Conservation (phyloP, 2,329 filamentous ascomycete species). For the Keithomyces neogunnii region DNA sequence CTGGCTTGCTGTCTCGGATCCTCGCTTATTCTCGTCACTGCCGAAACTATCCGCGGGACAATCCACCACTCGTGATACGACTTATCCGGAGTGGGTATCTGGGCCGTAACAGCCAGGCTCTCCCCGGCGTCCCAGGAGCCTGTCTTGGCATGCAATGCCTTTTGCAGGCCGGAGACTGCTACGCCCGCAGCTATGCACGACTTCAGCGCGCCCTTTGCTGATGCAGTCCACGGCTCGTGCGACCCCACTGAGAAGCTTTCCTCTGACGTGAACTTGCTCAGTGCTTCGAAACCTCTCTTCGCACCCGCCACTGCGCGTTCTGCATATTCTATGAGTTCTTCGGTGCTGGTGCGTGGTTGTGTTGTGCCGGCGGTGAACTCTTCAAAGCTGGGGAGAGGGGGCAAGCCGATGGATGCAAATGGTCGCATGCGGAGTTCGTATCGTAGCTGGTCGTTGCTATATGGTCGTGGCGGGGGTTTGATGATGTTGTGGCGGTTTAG, state of each 20-base stretch:
- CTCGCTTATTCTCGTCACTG: not conserved
- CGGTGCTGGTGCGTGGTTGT: constrained; percentile 29
- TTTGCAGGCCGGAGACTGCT: constrained; percentile 51
- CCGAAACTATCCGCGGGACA: constrained; percentile 40
- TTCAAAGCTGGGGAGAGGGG: constrained; percentile 56
- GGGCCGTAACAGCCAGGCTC: constrained; percentile 34
- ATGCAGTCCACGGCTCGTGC: constrained; percentile 53
- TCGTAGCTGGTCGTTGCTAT: constrained; percentile 57
- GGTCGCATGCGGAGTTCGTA: constrained; percentile 85
- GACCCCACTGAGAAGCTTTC: constrained; percentile 48
- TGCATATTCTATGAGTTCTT: constrained; percentile 35
- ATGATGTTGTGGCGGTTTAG: constrained; percentile 52
- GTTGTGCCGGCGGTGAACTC: constrained; percentile 43
- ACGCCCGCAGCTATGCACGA: constrained; percentile 65
- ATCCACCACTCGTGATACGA: constrained; percentile 59
- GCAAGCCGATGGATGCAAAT: constrained; percentile 60
- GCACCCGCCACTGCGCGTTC: constrained; percentile 37
- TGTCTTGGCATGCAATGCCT: constrained; percentile 35
- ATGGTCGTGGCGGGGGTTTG: constrained; percentile 46
- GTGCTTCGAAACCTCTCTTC: constrained; percentile 47
- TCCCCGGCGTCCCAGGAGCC: constrained; percentile 14
- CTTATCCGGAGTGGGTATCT: constrained; percentile 43
- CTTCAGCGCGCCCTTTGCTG: constrained; percentile 52
- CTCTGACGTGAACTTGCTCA: constrained; percentile 41
- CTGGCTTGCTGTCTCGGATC: not conserved